These are phyloP conservation scores for Corymbia citriodora DNA, from an alignment of 441 rosid species.

Conservation along the genomic window DNA sequence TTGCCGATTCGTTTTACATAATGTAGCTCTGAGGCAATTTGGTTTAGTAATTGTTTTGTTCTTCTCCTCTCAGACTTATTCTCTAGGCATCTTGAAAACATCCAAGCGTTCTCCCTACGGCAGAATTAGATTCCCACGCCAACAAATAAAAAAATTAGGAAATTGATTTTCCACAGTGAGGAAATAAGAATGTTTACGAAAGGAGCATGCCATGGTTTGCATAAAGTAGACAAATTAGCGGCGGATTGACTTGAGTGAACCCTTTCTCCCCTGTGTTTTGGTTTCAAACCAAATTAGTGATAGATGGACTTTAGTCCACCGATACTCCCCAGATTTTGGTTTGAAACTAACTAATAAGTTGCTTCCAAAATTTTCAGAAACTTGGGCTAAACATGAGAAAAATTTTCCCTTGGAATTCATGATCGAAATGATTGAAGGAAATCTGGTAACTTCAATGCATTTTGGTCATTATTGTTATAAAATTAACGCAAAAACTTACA, in stretches of 20 bases:
- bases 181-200: neutral
- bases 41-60: neutral
- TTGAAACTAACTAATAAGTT: no score
- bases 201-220: no score
- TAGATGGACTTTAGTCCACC: rapidly evolving
- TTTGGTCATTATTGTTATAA: no score
- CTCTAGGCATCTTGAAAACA: constrained; percentile 62
- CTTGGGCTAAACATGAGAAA: no score
- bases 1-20: neutral
- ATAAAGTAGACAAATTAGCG: neutral
- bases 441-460: no score
- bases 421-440: no score
- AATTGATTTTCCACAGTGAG: constrained; percentile 9
- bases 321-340: no score
- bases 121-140: neutral
- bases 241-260: neutral
- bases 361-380: no score
- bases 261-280: neutral
- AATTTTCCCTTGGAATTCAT: rapidly evolving
- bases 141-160: neutral
- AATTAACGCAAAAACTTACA: no score
- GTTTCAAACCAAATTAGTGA: no score
- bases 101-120: constrained; percentile 26
- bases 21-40: neutral
- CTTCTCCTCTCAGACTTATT: neutral